A percentile compares a stretch with the other conserved stretches of the same genome.
Evolutionary conservation across 176 grass and related monocot genomes (phyloP).

Genomic region (Triticum aestivum): DNA sequence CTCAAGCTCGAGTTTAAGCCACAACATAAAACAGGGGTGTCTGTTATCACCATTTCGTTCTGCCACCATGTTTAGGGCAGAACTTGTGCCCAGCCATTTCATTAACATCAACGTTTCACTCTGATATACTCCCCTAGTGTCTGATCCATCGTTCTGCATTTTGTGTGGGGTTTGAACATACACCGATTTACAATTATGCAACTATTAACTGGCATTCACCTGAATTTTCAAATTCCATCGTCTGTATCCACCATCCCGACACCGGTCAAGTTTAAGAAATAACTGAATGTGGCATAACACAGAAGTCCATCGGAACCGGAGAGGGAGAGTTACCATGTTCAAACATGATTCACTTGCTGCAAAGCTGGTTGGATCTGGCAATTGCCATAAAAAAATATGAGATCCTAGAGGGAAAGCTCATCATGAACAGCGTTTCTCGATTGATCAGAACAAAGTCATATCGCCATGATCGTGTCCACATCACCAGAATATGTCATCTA

Average conservation of each 20-base stretch:
- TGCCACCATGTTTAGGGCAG: not conserved
- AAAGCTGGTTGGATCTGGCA: not conserved
- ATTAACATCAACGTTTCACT: not conserved
- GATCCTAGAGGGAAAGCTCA: not conserved
- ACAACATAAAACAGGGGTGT: not conserved
- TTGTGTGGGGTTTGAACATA: not conserved
- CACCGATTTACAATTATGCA: not conserved
- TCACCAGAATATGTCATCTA: conserved; percentile 5
- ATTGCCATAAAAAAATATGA: not conserved
- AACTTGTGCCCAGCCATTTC: not conserved
- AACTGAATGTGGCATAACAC: not conserved
- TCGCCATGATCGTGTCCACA: not conserved
- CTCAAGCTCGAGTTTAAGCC: not conserved
- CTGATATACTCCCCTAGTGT: no score
- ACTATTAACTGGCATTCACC: not conserved
- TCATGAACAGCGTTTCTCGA: not conserved
- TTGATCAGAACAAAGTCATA: conserved; percentile 1
- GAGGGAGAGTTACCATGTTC: not conserved
- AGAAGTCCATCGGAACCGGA: not conserved
- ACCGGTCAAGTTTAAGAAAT: not conserved
- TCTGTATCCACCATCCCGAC: not conserved
- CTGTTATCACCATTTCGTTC: not conserved
- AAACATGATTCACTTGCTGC: not conserved
- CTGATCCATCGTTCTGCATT: not conserved
- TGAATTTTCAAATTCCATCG: not conserved